Base-by-base conservation (phyloP, 2,329 filamentous ascomycete genomes). In the Sporothrix sp. region DNA sequence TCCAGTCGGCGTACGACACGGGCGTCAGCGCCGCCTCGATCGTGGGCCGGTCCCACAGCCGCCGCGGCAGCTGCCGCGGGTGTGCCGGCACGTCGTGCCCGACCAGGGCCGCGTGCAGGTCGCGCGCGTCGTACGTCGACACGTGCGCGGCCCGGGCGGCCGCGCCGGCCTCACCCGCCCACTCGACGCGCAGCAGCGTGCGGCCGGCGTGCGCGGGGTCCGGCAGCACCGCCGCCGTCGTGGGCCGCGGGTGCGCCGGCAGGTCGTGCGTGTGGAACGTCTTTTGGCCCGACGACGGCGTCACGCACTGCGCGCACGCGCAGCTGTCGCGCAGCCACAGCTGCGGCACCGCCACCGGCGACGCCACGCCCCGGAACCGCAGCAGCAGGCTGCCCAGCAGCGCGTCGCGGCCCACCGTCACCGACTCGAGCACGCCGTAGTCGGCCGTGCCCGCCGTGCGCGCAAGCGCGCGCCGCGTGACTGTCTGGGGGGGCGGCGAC, bases 1-100 rank as follows among this genome's bases (percentile, higher is more conserved):
- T 84, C 66, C 88, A 96, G 35, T 82, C 79, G 0, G 78, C 61
- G 65, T 85, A 95, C 49, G 80, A 71, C 38, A 93, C 70, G 10
- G 52, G 53, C 51, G 56, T 57, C 65, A 80, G 68, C n/a, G 73
- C 65, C 7, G 59, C 43, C 53, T 59, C 55, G 46, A 71, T 72
- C 0, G 33, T 58, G 0, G 54, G 39, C 3, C 56, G 59, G 56
- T 75, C 66, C 75, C 75, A 77, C 54, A 66, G 60, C 3, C 56
- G 60, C 30, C 57, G 52, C n/a, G 52, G 50, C 35, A 53, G 56
- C 21, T 71, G 8, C 13, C 36, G 28, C 10, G 47, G 74, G 40
- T 63, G 61, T 45, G 75, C 70, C 0, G 69, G 63, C 2, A 61
- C 52, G 4, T 60, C 60, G 44, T 70, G 71, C 2, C 66, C 69